Evolutionary conservation across 495 filamentous ascomycete species (phyloP).

Genomic region (Penicillium paradoxum): DNA sequence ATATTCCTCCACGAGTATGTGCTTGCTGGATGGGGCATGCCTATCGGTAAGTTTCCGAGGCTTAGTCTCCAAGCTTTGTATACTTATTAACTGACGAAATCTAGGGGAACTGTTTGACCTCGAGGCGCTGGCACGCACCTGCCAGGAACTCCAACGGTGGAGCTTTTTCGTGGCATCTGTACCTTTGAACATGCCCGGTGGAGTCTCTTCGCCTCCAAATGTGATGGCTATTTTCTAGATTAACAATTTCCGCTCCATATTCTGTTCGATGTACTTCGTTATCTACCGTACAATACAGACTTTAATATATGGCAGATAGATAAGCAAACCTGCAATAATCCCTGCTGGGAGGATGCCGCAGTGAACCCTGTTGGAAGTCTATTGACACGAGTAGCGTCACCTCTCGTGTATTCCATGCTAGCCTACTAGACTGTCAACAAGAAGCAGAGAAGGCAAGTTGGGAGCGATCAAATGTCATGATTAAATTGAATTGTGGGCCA

Average conservation of each 20-base stretch:
- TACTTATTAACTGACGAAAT: constrained; percentile 1
- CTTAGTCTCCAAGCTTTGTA: not conserved
- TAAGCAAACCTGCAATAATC: no score
- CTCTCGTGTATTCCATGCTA: no score
- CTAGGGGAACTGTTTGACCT: constrained; percentile 51
- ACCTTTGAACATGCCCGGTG: constrained; percentile 51
- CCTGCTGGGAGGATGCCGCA: no score
- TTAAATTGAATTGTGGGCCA: not conserved
- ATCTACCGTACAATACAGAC: no score
- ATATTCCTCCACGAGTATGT: constrained; percentile 48
- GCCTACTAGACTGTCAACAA: not conserved
- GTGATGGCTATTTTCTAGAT: constrained; percentile 43
- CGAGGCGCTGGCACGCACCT: constrained; percentile 42
- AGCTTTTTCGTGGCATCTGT: constrained; percentile 51
- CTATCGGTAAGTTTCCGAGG: constrained; percentile 40
- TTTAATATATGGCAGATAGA: no score
- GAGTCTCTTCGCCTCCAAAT: constrained; percentile 46
- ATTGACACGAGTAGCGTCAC: no score
- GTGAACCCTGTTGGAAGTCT: no score
- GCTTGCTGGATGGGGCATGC: constrained; percentile 52
- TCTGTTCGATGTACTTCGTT: not conserved
- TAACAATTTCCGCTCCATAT: not conserved
- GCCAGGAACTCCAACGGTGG: constrained; percentile 42
- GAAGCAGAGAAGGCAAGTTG: not conserved
- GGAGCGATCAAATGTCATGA: not conserved